Percentiles rank a stretch among this genome's conserved stretches.
Conservation (phyloP, 1,284 basidiomycete species). For the Neotropicomus parvogracilis region DNA sequence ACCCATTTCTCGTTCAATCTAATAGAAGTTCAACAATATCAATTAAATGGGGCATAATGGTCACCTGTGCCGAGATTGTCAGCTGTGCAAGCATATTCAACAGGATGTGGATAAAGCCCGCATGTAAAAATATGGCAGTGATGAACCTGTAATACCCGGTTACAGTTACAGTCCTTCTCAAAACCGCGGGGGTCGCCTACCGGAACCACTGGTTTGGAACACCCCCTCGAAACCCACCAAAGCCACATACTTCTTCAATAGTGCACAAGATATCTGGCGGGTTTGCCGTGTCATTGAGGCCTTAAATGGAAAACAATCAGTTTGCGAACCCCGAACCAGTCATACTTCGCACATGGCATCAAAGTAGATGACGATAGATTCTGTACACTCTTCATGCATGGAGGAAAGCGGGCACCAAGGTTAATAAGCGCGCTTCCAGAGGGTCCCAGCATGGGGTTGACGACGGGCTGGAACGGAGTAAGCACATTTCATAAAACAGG, state of each 20-base stretch:
- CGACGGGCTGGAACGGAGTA: constrained; percentile 50
- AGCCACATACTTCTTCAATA: constrained; percentile 83
- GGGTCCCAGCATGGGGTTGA: constrained; percentile 93
- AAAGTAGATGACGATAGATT: constrained; percentile 57
- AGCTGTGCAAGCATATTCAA: constrained; percentile 90
- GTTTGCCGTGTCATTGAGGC: constrained; percentile 74
- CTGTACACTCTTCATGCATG: constrained; percentile 76
- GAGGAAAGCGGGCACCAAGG: constrained; percentile 89
- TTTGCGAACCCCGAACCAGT: constrained; percentile 2
- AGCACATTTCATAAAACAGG: constrained; percentile 1
- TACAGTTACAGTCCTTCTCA: background rate
- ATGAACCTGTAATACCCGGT: constrained; percentile 58
- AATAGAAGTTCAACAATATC: constrained; percentile 6
- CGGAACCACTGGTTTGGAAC: constrained; percentile 85
- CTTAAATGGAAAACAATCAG: constrained; percentile 35
- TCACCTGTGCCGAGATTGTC: constrained; percentile 73
- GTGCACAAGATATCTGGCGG: constrained; percentile 68
- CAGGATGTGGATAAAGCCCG: constrained; percentile 84
- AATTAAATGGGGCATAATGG: constrained; percentile 7
- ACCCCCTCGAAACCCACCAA: constrained; percentile 72
- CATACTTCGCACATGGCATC: constrained; percentile 56
- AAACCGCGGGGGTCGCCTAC: constrained; percentile 33
- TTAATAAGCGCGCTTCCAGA: constrained; percentile 82
- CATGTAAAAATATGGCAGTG: constrained; percentile 86
- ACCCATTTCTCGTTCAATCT: constrained; percentile 87